Percentiles rank a stretch among this genome's conserved stretches.
Conservation (phyloP, 257 asterid genomes). For the Solanum boliviense region DNA sequence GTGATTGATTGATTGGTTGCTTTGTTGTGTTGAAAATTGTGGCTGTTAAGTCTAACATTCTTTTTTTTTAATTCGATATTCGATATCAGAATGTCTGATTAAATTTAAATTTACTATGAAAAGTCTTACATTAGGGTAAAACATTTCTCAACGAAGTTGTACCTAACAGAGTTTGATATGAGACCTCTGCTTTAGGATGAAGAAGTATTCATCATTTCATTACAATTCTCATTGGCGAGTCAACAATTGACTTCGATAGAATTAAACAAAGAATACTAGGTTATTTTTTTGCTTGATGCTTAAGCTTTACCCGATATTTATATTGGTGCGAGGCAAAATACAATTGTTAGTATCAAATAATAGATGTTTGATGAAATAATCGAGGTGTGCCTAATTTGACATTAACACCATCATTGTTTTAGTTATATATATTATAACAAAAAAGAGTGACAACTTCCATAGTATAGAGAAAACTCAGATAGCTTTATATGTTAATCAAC, state of each 20-base stretch:
- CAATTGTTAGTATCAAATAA: too few relatives aligned
- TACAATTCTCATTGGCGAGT: neutral
- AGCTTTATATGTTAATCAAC: neutral
- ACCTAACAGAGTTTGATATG: neutral
- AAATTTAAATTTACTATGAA: neutral
- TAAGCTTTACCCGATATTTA: neutral
- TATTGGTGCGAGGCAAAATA: neutral
- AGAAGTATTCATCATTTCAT: too few relatives aligned
- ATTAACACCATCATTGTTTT: fast-evolving
- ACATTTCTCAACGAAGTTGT: neutral
- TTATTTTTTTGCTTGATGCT: neutral
- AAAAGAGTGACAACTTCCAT: too few relatives aligned
- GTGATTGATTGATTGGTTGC: neutral
- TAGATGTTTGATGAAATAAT: neutral
- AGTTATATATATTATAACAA: neutral
- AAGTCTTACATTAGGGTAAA: neutral
- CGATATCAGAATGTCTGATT: neutral
- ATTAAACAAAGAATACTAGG: neutral
- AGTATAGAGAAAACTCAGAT: neutral
- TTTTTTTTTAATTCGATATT: neutral
- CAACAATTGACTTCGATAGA: neutral
- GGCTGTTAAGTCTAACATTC: neutral
- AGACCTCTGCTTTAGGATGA: neutral
- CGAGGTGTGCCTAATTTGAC: neutral
- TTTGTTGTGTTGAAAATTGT: neutral